These are phyloP conservation scores for Arachnopeziza araneosa DNA, from an alignment of 2,329 filamentous ascomycete species.

Conservation along the genomic window DNA sequence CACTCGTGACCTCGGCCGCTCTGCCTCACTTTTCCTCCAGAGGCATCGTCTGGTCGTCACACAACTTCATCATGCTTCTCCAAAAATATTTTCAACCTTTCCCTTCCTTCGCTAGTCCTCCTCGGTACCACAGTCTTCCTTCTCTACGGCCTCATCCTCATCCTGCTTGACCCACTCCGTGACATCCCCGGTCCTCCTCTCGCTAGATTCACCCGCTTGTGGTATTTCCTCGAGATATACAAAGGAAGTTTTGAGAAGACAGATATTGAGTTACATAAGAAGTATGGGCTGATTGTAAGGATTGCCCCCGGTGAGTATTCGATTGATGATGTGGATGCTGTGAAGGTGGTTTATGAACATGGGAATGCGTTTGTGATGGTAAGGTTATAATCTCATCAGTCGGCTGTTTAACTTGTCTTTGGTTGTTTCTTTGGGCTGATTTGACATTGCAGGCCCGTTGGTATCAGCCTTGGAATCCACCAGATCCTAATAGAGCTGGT, in stretches of 20 bases:
- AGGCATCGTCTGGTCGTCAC: too few relatives aligned
- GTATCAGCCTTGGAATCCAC: not conserved
- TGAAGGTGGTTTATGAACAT: conserved; percentile 14
- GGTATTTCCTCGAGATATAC: conserved; percentile 21
- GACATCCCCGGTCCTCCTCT: conserved; percentile 24
- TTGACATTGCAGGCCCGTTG: not conserved
- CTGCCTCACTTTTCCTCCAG: too few relatives aligned
- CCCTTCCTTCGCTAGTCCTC: not conserved
- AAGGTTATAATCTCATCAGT: not conserved
- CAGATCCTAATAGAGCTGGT: not conserved
- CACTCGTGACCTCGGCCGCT: too few relatives aligned
- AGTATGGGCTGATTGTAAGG: conserved; percentile 20
- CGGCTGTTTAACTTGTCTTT: not conserved
- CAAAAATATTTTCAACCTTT: not conserved
- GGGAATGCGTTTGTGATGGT: conserved; percentile 20
- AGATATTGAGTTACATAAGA: conserved; percentile 16
- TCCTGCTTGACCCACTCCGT: conserved; percentile 6
- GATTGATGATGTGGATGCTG: conserved; percentile 18
- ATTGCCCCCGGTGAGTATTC: conserved; percentile 26
- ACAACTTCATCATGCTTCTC: not conserved
- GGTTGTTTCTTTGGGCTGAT: not conserved
- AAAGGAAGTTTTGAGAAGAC: conserved; percentile 16
- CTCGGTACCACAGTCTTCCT: not conserved
- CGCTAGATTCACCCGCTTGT: conserved; percentile 25
- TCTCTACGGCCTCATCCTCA: not conserved